Evolutionary conservation across 345 rosid genomes (phyloP).

Genomic region (Gossypium herbaceum): DNA sequence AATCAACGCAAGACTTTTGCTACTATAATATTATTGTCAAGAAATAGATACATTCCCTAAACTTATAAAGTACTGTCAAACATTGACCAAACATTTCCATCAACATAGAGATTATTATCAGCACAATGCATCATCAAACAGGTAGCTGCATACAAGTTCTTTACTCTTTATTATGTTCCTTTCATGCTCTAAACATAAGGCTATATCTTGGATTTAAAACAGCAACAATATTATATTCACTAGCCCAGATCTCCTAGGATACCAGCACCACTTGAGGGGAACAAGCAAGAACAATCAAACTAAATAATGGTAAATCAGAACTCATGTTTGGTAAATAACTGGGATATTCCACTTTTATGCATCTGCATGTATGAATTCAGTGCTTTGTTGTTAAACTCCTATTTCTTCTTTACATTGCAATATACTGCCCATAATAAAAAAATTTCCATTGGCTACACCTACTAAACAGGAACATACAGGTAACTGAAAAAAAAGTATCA

Average conservation of each 20-base stretch:
- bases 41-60: not conserved
- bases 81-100: constrained; percentile 1
- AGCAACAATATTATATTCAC: not conserved
- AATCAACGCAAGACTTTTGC: no score
- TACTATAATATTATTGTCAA: no score
- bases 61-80: not conserved
- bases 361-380: not conserved
- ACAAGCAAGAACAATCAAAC: no score
- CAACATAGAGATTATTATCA: not conserved
- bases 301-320: no score
- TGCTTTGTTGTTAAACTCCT: not conserved
- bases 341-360: not conserved
- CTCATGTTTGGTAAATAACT: not conserved
- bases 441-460: not conserved
- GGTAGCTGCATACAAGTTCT: not conserved
- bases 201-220: not conserved
- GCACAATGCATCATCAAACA: not conserved
- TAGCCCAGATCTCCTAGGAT: not conserved
- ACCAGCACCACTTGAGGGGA: not conserved
- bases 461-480: not conserved
- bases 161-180: not conserved
- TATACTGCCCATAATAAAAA: not conserved
- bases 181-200: not conserved
- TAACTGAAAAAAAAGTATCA: not conserved
- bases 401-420: not conserved